A percentile compares a stretch with the other conserved stretches of the same genome.
Conservation (phyloP, 2,329 filamentous ascomycete genomes). For the Stagonosporopsis cucurbitacearum region DNA sequence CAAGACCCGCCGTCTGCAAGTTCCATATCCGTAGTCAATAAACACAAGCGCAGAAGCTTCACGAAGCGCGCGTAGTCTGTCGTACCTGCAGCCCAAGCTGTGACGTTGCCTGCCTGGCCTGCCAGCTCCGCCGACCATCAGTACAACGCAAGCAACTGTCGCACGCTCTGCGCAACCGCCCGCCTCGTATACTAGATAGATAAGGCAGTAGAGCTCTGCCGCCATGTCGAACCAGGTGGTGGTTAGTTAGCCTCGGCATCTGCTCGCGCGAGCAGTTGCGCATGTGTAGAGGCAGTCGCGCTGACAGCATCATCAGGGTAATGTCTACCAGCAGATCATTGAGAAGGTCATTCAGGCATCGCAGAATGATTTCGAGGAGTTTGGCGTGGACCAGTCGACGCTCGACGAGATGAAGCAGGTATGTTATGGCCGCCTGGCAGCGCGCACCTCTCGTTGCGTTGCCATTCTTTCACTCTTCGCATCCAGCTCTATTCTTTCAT, state of each 20-base stretch:
- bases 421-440: conserved; percentile 53
- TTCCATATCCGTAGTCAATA: conserved; percentile 32
- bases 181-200: conserved; percentile 27
- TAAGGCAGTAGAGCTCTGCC: conserved; percentile 21
- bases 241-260: conserved; percentile 43
- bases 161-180: conserved; percentile 25
- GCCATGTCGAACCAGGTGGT: conserved; percentile 50
- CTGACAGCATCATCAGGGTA: conserved; percentile 60
- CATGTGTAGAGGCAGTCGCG: conserved; percentile 24
- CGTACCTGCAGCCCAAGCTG: conserved; percentile 36
- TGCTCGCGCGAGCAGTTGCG: conserved; percentile 24
- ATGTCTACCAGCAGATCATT: conserved; percentile 89
- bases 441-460: conserved; percentile 24
- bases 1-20: conserved; percentile 36
- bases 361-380: conserved; percentile 95
- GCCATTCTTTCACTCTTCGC: conserved; percentile 12
- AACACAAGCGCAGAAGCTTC: conserved; percentile 33
- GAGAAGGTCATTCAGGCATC: conserved; percentile 70
- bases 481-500: conserved; percentile 11
- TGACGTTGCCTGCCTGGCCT: conserved; percentile 35
- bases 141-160: conserved; percentile 31
- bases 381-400: conserved; percentile 85
- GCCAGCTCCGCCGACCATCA: conserved; percentile 23
- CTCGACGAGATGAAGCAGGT: conserved; percentile 88
- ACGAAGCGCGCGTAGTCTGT: conserved; percentile 32